phyloP scores from a whole-genome alignment of 768 basidiomycete species.

The Lanmaoa pseudosensibilis region DNA sequence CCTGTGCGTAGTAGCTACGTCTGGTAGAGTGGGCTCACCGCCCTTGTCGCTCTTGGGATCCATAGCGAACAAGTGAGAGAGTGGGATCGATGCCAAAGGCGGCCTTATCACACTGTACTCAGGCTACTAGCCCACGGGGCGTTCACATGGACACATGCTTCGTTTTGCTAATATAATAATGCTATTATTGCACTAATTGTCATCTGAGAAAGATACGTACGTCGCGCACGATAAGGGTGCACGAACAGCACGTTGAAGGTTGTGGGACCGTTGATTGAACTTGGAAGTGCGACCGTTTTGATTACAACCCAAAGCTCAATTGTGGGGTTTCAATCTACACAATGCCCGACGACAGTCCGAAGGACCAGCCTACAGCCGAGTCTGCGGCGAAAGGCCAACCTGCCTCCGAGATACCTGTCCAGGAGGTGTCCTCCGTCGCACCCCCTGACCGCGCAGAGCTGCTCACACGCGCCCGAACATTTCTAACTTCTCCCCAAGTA shows the following conservation, averaged over 20 bases:
- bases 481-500: conserved; percentile 67
- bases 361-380: neutral
- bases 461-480: conserved; percentile 56
- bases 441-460: conserved; percentile 42
- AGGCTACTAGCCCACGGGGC: neutral
- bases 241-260: neutral
- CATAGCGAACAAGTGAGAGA: conserved; percentile 11
- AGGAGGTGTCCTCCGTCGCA: neutral
- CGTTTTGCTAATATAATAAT: neutral
- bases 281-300: too few relatives aligned
- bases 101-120: neutral
- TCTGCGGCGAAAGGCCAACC: neutral
- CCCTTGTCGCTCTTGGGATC: conserved; percentile 15
- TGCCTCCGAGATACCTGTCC: neutral
- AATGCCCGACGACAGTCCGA: conserved; percentile 9
- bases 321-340: too few relatives aligned
- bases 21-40: conserved; percentile 7
- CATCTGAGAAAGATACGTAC: neutral
- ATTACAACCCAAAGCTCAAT: too few relatives aligned
- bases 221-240: neutral
- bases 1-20: conserved; percentile 1
- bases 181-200: neutral
- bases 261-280: neutral
- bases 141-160: conserved; percentile 13
- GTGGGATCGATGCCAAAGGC: neutral